Conservation (phyloP, 2,329 filamentous ascomycete species). For the Penicillium thymicola region DNA sequence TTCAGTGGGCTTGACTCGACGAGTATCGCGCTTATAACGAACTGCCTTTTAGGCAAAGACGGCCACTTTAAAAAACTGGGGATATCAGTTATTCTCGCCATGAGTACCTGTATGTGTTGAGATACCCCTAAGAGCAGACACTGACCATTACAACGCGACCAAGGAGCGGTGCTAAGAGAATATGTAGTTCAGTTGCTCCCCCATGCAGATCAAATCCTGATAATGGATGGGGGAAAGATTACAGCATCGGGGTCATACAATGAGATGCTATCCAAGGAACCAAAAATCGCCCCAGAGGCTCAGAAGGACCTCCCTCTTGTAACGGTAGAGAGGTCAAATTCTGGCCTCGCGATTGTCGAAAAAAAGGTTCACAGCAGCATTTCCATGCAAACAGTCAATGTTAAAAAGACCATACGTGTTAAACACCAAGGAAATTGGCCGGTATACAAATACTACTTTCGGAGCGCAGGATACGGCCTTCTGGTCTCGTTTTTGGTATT, state of each 20-base stretch:
- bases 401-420: neutral
- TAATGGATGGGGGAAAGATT: neutral
- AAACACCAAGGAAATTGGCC: neutral
- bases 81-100: neutral
- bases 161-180: neutral
- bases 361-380: neutral
- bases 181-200: neutral
- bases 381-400: neutral
- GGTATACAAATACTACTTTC: conserved; percentile 2
- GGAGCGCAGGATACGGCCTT: neutral
- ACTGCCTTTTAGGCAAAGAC: neutral
- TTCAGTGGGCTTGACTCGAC: conserved; percentile 6
- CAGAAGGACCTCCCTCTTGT: neutral
- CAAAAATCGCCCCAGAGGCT: neutral
- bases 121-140: neutral
- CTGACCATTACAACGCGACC: neutral
- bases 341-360: neutral
- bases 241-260: neutral
- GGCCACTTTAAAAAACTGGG: neutral
- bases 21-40: neutral
- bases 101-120: neutral
- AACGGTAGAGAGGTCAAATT: neutral
- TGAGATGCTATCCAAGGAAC: neutral
- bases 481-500: neutral
- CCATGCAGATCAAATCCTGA: neutral